Base-by-base conservation (phyloP, 768 basidiomycete genomes). In the Rhodosporidiobolus odoratus region DNA sequence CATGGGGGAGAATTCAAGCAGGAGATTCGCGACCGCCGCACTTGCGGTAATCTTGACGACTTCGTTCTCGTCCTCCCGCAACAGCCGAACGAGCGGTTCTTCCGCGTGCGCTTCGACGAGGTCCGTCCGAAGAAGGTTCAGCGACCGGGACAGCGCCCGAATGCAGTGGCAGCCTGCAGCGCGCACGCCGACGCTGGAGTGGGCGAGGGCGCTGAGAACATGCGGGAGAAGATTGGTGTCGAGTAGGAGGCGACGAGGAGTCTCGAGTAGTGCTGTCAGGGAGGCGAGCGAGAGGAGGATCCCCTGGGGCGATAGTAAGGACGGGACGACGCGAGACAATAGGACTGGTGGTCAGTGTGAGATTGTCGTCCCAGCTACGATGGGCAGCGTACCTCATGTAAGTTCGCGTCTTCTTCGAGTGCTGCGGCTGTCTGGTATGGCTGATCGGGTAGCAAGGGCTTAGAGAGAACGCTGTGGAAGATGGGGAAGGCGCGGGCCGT, bases 161-260 rank as follows among this genome's bases (percentile, higher is more conserved):
- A 91, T 84, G 73, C 89, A 89, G 75, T 95, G 93, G 76, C 91
- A 92, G 0, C 90, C 89, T 0, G 90, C 91, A 54, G 89, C 90
- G 10, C 92, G 86, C 5, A 94, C 88, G 1, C 89, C 90, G 23
- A 87, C 82, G 65, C 88, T 84, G 0, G 82, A 83, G 63, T 90
- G 87, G 0, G 82, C 72, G 13, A 93, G 83, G 19, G 84, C 84
- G 3, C 78, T 76, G 66, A 85, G 82, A 40, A 91, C 78, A 34
- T 83, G 79, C 8, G 84, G 84, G 34, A 89, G 79, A 57, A 91
- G 80, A 4, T 81, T 81, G 17, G 84, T 82, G 74, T 88, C 87
- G 4, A 88, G 85, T 32, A 94, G 80, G 35, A 84, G 81, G 2
- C 87, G 83, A 3, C 92, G 86, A 54, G 90, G 85, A 47, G 89